Evolutionary conservation across 352 stramenopile genomes (phyloP), one percentile per base, ranked within the genome.

Genomic region (Phytophthora parvispora): DNA sequence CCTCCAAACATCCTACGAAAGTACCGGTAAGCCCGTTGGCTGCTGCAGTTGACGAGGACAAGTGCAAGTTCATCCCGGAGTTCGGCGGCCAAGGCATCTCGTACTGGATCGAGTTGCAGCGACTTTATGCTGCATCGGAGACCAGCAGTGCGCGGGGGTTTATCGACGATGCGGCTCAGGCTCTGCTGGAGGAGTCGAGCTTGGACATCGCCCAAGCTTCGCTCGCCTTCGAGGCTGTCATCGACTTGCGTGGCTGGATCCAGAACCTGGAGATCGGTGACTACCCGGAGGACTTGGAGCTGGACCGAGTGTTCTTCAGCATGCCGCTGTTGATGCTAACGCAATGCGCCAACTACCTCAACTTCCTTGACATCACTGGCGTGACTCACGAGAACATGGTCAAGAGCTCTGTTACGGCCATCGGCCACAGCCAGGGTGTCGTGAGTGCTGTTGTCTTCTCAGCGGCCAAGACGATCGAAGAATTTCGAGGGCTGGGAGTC

Each of bases 401-500:
- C 20, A 69, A 76, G 43, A 76, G 67, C 54, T 67, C 87, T 10
- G 34, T 72, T 15, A 81, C 72, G 0, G 78, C 81, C 0, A 59
- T 94, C 2, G 89, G 91, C 43, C 84, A 93, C 78, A 96, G 87
- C 63, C 91, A 97, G 61, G 90, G 90, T 31, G 74, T 97, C 13
- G 83, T 93, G 20, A 88, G 80, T 38, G 87, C 88, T 15, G 83
- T 83, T 12, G 66, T 96, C 24, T 87, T 95, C 54, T 78, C 90
- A 1, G 74, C 74, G 42, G 82, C 86, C 34, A 86, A 77, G 43
- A 90, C 78, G 7, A 62, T 53, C 20, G 56, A 83, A 20, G 82
- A 93, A 34, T 90, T 93, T 67, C 20, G 60, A 76, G 32, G 42
- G n/a, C n/a, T 91, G 3, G 70, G 74, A 2, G 68, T 95, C 16